Evolutionary conservation across 495 filamentous ascomycete species (phyloP), one percentile per base, ranked within the genome.

Genomic region (Hyaloscypha bicolor): DNA sequence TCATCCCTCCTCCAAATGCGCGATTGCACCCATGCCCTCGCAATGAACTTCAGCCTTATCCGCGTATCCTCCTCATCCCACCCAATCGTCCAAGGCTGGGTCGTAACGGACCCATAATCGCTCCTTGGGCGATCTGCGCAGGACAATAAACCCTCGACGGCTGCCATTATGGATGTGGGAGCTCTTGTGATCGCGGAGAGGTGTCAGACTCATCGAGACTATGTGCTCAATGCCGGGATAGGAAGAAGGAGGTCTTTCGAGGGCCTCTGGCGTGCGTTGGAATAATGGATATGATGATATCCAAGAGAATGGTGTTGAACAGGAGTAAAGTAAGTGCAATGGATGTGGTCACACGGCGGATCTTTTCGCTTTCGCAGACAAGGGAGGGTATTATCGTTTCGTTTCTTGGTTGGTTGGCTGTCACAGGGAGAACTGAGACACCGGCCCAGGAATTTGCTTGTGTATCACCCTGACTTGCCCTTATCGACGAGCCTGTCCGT

Each of bases 61-160:
- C 74, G 70, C 52, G 77, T 64, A 60, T 78, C 78, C 59, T 78
- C 69, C 66, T 77, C 75, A 75, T 72, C 72, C 77, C 77, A 78
- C 56, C 65, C 76, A 70, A 68, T 73, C 71, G 68, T 70, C 65
- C 68, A 73, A 58, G 65, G 65, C 67, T 55, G 71, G 62, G 64
- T 72, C 69, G 65, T 71, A 45, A 53, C 31, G 53, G 56, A 68
- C 52, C 70, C 67, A 72, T 69, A 72, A 55, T 45, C 67, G 70
- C 55, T 72, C 63, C 66, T 55, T 72, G 58, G 70, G 67, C 42
- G 70, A 69, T 61, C 67, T 62, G 21, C 70, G 70, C 62, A 67
- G 48, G 53, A 72, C 68, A 33, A 63, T 29, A 68, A 66, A 66
- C 37, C 68, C 65, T 69, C 68, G 68, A 70, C 73, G 55, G 71